Conservation (phyloP, 2,329 filamentous ascomycete genomes). For the Alternaria arborescens region DNA sequence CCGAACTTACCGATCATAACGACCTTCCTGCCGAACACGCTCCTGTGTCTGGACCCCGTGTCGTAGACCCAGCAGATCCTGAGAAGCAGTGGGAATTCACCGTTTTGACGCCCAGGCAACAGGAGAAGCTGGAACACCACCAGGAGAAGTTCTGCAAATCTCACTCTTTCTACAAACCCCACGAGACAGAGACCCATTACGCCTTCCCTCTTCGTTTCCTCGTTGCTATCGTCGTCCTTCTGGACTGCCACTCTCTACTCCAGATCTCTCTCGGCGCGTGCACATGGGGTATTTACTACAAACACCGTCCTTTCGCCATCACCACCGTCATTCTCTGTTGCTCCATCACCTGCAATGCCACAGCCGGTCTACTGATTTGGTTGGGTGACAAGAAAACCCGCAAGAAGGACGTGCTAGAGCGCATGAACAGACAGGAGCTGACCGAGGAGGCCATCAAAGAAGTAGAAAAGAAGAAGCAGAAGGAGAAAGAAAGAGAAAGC, state of each 20-base stretch:
- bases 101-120: conserved; percentile 71
- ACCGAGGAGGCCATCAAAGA: conserved; percentile 71
- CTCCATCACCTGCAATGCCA: conserved; percentile 80
- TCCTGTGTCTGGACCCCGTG: conserved; percentile 53
- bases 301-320: conserved; percentile 72
- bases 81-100: conserved; percentile 60
- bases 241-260: conserved; percentile 80
- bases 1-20: conserved; percentile 72
- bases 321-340: conserved; percentile 84
- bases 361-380: conserved; percentile 77
- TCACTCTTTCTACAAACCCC: conserved; percentile 88
- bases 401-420: conserved; percentile 85
- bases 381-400: conserved; percentile 78
- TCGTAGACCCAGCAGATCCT: conserved; percentile 45
- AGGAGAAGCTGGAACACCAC: conserved; percentile 76
- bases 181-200: conserved; percentile 83
- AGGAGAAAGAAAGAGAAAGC: conserved; percentile 50
- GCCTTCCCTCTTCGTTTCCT: conserved; percentile 80
- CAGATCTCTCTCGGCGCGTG: conserved; percentile 81
- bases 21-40: conserved; percentile 65
- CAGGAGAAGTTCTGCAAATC: conserved; percentile 81
- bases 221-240: conserved; percentile 77
- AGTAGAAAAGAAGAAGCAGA: conserved; percentile 58
- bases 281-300: conserved; percentile 81
- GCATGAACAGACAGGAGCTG: conserved; percentile 78